Percentiles rank a stretch among this genome's conserved stretches.
Conservation (phyloP, 495 filamentous ascomycete genomes). For the Daldinia bambusicola region DNA sequence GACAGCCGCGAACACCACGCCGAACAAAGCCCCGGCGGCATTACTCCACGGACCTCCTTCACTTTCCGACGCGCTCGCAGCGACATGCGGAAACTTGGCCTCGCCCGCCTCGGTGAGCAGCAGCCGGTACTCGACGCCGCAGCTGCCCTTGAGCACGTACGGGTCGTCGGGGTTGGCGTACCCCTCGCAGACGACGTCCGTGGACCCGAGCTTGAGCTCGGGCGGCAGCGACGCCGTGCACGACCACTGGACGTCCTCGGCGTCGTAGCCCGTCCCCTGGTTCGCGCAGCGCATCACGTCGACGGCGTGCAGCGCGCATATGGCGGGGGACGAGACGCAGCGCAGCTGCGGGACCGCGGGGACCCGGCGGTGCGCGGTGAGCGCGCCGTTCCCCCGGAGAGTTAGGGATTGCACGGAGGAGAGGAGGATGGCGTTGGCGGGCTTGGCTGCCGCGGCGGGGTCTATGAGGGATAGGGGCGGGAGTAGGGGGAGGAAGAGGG, state of each 20-base stretch:
- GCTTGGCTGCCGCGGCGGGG: slow-evolving; percentile 48
- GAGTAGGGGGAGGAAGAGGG: slow-evolving; percentile 7
- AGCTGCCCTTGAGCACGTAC: slow-evolving; percentile 87
- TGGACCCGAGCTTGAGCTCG: slow-evolving; percentile 88
- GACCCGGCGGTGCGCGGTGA: slow-evolving; percentile 79
- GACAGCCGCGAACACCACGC: slow-evolving; percentile 55
- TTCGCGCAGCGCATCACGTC: slow-evolving; percentile 91
- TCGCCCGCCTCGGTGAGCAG: slow-evolving; percentile 84
- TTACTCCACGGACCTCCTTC: slow-evolving; percentile 29
- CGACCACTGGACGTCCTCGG: slow-evolving; percentile 85
- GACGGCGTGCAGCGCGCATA: slow-evolving; percentile 72
- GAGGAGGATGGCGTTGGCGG: slow-evolving; percentile 72
- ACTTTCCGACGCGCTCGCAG: slow-evolving; percentile 37
- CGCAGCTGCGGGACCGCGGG: slow-evolving; percentile 81
- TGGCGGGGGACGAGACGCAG: slow-evolving; percentile 75
- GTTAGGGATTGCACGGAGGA: slow-evolving; percentile 83
- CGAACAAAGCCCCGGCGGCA: slow-evolving; percentile 32
- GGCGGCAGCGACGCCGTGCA: slow-evolving; percentile 81
- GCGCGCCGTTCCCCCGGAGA: slow-evolving; percentile 65
- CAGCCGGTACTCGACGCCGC: slow-evolving; percentile 91
- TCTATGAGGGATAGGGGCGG: slow-evolving; percentile 38
- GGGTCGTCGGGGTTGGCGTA: slow-evolving; percentile 78
- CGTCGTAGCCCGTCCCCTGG: slow-evolving; percentile 73
- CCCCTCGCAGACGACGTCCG: slow-evolving; percentile 94
- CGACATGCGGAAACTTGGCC: slow-evolving; percentile 67